These are phyloP conservation scores for Huiozyma naganishii DNA, from an alignment of 805 yeast genomes.

Conservation along the genomic window DNA sequence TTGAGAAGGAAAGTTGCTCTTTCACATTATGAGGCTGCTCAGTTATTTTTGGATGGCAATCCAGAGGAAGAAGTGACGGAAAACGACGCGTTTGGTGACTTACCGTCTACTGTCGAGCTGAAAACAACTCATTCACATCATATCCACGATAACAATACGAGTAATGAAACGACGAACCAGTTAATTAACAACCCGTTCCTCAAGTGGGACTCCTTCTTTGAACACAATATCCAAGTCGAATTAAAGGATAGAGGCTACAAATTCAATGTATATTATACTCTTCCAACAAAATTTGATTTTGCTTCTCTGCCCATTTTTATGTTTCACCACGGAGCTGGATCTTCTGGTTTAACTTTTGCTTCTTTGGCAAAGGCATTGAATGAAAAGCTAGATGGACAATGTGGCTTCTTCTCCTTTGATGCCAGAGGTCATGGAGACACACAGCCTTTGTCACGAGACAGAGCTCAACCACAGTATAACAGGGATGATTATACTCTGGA, in stretches of 20 bases:
- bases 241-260: constrained; percentile 11
- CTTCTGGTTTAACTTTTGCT: constrained; percentile 72
- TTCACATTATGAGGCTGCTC: too few species aligned
- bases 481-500: constrained; percentile 49
- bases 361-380: constrained; percentile 32
- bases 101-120: not conserved
- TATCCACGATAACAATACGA: too few species aligned
- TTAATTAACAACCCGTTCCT: not conserved
- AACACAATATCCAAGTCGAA: constrained; percentile 7
- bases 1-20: constrained; percentile 8
- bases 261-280: constrained; percentile 48
- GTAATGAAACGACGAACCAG: too few species aligned
- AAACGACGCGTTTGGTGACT: constrained; percentile 1
- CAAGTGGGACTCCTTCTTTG: constrained; percentile 20
- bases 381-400: constrained; percentile 27
- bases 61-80: not conserved
- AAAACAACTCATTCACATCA: too few species aligned
- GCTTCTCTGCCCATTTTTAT: constrained; percentile 46
- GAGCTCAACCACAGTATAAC: constrained; percentile 24
- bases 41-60: not conserved
- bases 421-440: constrained; percentile 78
- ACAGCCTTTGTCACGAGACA: constrained; percentile 15
- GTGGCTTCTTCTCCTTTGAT: constrained; percentile 68
- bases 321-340: constrained; percentile 93
- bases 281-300: constrained; percentile 32